Conservation (phyloP, 2,329 filamentous ascomycete species). For the Sarocladium brachiariae region DNA sequence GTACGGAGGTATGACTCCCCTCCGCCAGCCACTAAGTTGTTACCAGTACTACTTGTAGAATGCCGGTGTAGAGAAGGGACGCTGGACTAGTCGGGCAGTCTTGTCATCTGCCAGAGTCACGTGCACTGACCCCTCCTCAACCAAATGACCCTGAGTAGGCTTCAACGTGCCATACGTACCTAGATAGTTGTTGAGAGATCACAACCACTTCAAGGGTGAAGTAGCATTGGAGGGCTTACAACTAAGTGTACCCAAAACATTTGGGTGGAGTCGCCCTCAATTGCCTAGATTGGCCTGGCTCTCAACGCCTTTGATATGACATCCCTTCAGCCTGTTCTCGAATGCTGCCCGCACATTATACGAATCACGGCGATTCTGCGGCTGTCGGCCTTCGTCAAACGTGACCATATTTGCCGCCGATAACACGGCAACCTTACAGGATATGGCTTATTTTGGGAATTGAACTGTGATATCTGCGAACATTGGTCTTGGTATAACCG, state of each 20-base stretch:
- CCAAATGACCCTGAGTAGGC: not conserved
- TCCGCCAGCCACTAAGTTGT: too few relatives aligned
- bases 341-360: too few relatives aligned
- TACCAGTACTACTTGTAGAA: too few relatives aligned
- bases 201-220: not conserved
- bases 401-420: not conserved
- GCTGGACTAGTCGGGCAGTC: too few relatives aligned
- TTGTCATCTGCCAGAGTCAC: not conserved
- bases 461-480: too few relatives aligned
- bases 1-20: constrained; percentile 3
- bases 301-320: not conserved
- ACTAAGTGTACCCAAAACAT: not conserved
- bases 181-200: too few relatives aligned
- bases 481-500: too few relatives aligned
- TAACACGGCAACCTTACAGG: too few relatives aligned
- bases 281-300: not conserved
- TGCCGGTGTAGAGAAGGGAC: too few relatives aligned
- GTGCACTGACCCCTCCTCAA: not conserved
- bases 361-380: not conserved
- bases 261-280: not conserved
- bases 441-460: too few relatives aligned
- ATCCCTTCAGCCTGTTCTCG: too few relatives aligned
- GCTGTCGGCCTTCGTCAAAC: not conserved
- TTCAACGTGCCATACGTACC: too few relatives aligned
- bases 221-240: not conserved